Base-by-base conservation (phyloP, 345 rosid species). In the Salix purpurea region DNA sequence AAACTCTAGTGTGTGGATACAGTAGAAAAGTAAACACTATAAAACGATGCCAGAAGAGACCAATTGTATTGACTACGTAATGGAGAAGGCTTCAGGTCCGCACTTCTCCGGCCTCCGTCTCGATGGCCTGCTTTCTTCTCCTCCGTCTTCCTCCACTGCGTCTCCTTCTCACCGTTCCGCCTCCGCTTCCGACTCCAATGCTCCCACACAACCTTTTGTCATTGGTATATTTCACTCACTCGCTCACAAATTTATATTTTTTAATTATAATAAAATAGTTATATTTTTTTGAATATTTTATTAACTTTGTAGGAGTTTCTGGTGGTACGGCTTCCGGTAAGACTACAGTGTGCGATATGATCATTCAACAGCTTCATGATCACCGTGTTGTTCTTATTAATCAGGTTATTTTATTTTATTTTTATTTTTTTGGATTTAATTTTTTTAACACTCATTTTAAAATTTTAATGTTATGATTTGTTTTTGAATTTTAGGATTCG, bases 301-400 rank as follows among this genome's bases (percentile, higher is more conserved):
- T 36, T 67, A 8, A 26, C 68, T 44, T 36, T 76, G 69, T 83
- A 96, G 98, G 99, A 76, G 99, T 96, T 36, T 92, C 96, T 11
- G 99, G 99, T 69, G 99, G 99, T 80, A 96, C 98, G 7, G 98
- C 99, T 83, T 96, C 99, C 0, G 99, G 99, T 52, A 96, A 96
- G 85, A 96, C 99, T 14, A 96, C 98, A 0, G 99, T 96, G 24
- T 96, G 99, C 80, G 99, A 96, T 80, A 94, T 94, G 99, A 96
- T 96, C 66, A 96, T 96, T 78, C 98, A 96, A 74, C 95, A 92
- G 80, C 98, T 96, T 80, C 99, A 92, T 72, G 99, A 96, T 88
- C 99, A 96, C 81, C 97, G 99, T 4, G 91, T 94, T 66, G 99
- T 96, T 75, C 89, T 92, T 50, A 91, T 96, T 72, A 96, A 87